phyloP scores from a whole-genome alignment of 169 alveolate genomes.

The Babesia caballi region DNA sequence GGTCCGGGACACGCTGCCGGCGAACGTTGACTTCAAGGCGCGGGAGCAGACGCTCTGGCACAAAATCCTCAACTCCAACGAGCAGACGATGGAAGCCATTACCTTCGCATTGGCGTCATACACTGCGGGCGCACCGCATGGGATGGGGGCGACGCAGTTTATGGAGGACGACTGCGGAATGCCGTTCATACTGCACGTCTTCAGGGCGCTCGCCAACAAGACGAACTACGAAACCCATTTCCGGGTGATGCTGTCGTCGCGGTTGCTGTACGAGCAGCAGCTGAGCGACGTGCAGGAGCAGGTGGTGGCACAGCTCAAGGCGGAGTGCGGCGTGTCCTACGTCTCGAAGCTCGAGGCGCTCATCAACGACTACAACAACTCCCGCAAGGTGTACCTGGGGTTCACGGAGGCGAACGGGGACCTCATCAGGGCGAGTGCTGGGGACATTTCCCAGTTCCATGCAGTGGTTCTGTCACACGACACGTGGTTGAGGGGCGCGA shows the following conservation, averaged over 20 bases:
- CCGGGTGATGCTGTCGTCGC: background rate
- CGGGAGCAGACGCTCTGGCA: slow-evolving; percentile 19
- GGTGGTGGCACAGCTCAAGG: slow-evolving; percentile 10
- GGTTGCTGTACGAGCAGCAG: slow-evolving; percentile 40
- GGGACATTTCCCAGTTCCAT: background rate
- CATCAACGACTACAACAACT: slow-evolving; percentile 7
- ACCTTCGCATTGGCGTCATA: slow-evolving; percentile 8
- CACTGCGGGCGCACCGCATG: slow-evolving; percentile 2
- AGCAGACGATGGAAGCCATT: background rate
- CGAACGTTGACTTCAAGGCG: background rate
- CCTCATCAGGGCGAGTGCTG: background rate
- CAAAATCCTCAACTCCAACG: background rate
- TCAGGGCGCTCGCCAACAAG: slow-evolving; percentile 31
- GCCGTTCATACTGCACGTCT: slow-evolving; percentile 32
- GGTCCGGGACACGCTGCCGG: background rate
- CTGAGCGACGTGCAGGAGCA: slow-evolving; percentile 11
- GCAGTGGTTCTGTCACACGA: slow-evolving; percentile 25
- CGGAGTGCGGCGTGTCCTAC: slow-evolving; percentile 53
- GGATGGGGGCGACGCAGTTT: background rate
- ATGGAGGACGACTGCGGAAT: slow-evolving; percentile 1
- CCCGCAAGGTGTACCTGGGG: slow-evolving; percentile 1
- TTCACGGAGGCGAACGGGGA: background rate
- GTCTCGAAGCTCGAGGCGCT: slow-evolving; percentile 36
- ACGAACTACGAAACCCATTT: slow-evolving; percentile 19
- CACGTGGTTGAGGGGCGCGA: slow-evolving; percentile 7